phyloP scores from a whole-genome alignment of 1,284 basidiomycete species.

The Trichosporon coremiiforme region DNA sequence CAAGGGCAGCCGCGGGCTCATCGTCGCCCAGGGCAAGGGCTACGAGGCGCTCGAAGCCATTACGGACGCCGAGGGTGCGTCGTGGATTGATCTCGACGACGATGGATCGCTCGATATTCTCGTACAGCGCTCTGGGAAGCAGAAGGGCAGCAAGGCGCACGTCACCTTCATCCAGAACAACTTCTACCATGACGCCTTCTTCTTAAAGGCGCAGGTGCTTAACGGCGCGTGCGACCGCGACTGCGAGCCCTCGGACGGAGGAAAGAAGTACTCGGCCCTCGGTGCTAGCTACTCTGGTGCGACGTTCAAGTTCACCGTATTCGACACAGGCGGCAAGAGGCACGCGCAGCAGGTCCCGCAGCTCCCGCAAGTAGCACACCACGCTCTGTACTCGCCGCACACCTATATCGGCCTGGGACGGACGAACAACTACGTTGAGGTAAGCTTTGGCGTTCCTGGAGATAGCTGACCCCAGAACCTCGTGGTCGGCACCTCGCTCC shows the following conservation, averaged over 20 bases:
- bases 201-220: conserved; percentile 91
- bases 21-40: conserved; percentile 67
- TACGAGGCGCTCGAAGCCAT: conserved; percentile 66
- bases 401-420: conserved; percentile 95
- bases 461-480: conserved; percentile 62
- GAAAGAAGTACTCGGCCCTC: conserved; percentile 76
- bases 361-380: conserved; percentile 87
- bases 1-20: conserved; percentile 61
- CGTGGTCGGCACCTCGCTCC: conserved; percentile 84
- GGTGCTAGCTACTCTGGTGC: conserved; percentile 93
- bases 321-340: conserved; percentile 86
- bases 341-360: conserved; percentile 93
- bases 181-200: conserved; percentile 98
- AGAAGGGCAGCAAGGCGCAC: conserved; percentile 48
- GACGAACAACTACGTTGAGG: conserved; percentile 99
- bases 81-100: conserved; percentile 92
- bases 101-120: conserved; percentile 96
- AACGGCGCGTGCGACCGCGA: conserved; percentile 88
- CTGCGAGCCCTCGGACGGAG: conserved; percentile 67
- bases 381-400: conserved; percentile 85
- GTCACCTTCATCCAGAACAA: conserved; percentile 93
- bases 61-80: conserved; percentile 74
- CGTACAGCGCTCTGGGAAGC: conserved; percentile 76
- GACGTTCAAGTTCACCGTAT: conserved; percentile 94
- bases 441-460: conserved; percentile 35